Evolutionary conservation across 2,329 filamentous ascomycete species (phyloP).

Genomic region (Fusarium keratoplasticum): DNA sequence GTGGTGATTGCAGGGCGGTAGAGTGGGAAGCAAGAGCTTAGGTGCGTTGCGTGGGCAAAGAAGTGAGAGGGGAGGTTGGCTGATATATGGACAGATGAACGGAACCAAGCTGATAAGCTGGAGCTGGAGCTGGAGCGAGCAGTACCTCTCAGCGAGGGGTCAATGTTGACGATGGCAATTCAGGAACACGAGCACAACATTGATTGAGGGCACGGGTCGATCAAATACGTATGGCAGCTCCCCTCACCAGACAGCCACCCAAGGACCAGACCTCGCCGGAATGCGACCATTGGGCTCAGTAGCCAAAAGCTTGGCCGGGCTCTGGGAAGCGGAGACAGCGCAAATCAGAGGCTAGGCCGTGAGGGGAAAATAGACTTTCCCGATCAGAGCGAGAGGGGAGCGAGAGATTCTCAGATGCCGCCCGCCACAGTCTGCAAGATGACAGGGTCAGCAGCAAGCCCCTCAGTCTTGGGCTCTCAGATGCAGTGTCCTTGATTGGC

Average conservation of each 20-base stretch:
- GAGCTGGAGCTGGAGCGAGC: neutral
- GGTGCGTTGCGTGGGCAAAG: neutral
- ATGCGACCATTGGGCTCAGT: conserved; percentile 9
- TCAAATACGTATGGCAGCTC: conserved; percentile 30
- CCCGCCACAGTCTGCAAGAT: conserved; percentile 15
- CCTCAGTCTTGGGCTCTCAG: conserved; percentile 18
- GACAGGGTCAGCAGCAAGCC: conserved; percentile 25
- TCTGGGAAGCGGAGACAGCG: conserved; percentile 19
- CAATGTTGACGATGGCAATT: conserved; percentile 1
- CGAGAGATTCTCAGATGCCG: conserved; percentile 26
- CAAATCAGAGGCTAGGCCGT: conserved; percentile 22
- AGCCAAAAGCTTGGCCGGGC: conserved; percentile 22
- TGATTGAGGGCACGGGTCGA: conserved; percentile 11
- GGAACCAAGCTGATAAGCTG: neutral
- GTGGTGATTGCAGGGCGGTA: neutral
- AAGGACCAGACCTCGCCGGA: conserved; percentile 9
- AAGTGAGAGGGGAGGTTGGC: conserved; percentile 3
- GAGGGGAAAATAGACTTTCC: conserved; percentile 44
- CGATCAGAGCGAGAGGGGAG: conserved; percentile 29
- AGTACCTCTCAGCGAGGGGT: conserved; percentile 11
- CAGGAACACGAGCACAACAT: conserved; percentile 11
- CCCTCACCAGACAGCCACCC: conserved; percentile 23
- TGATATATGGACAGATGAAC: conserved; percentile 30
- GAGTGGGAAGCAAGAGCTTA: neutral
- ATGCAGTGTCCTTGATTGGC: conserved; percentile 17